phyloP scores from a whole-genome alignment of 2,329 filamentous ascomycete genomes.

The Gnomoniopsis smithogilvyi region DNA sequence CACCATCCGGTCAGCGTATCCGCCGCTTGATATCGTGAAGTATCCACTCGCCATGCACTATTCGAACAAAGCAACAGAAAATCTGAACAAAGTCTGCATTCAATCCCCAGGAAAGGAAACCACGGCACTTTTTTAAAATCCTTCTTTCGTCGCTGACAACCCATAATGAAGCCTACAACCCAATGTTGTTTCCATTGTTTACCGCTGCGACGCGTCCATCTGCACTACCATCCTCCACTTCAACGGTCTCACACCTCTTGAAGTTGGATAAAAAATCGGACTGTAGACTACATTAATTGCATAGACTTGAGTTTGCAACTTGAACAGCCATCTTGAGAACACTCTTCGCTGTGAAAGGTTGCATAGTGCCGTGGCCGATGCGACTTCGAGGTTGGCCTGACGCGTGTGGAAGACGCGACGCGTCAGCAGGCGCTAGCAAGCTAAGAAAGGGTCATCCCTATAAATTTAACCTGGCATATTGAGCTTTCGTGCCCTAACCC shows the following conservation, averaged over 20 bases:
- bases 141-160: background rate
- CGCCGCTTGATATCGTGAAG: too few relatives aligned
- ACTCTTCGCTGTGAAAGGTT: background rate
- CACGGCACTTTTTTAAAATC: too few relatives aligned
- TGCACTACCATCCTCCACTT: background rate
- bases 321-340: background rate
- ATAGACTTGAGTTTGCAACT: background rate
- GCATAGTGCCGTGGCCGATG: background rate
- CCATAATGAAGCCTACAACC: background rate
- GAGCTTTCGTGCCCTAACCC: background rate
- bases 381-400: background rate
- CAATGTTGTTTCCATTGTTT: background rate
- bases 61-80: background rate
- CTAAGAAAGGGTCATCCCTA: background rate
- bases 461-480: background rate
- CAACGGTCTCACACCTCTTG: background rate
- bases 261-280: background rate
- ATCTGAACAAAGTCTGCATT: background rate
- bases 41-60: too few relatives aligned
- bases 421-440: background rate
- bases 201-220: background rate
- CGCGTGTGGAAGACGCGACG: background rate
- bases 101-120: background rate
- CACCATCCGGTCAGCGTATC: too few relatives aligned
- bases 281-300: background rate